Evolutionary conservation across 495 filamentous ascomycete genomes (phyloP).

Genomic region (Apodospora peruviana): DNA sequence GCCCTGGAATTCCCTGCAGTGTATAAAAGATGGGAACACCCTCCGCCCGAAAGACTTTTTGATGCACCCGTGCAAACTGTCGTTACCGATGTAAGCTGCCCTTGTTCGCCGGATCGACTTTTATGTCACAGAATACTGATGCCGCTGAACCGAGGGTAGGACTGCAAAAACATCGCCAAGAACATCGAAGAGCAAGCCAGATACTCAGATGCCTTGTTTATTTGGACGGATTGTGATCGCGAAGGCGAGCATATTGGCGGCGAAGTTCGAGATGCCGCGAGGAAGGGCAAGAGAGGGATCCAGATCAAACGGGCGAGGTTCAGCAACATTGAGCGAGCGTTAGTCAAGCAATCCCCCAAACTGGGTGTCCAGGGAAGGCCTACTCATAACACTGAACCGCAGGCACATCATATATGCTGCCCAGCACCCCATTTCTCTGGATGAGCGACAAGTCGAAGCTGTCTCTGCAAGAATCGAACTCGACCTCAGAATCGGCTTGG

Average conservation of each 20-base stretch:
- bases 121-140: background rate
- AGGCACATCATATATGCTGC: constrained; percentile 85
- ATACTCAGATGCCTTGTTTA: constrained; percentile 66
- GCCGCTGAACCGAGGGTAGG: constrained; percentile 38
- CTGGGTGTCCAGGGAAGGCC: background rate
- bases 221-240: constrained; percentile 98
- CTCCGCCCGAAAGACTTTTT: constrained; percentile 73
- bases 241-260: constrained; percentile 95
- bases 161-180: constrained; percentile 71
- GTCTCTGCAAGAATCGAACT: constrained; percentile 88
- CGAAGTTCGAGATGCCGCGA: constrained; percentile 82
- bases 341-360: constrained; percentile 23
- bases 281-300: constrained; percentile 63
- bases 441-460: constrained; percentile 81
- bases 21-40: constrained; percentile 74
- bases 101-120: background rate
- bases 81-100: constrained; percentile 54
- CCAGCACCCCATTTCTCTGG: constrained; percentile 65
- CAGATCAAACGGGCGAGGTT: constrained; percentile 83
- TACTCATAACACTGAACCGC: constrained; percentile 7
- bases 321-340: constrained; percentile 93
- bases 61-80: constrained; percentile 66
- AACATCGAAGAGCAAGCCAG: constrained; percentile 80
- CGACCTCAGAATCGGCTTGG: constrained; percentile 83
- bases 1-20: constrained; percentile 61